Percentiles rank a stretch among this genome's conserved stretches.
Evolutionary conservation across 2,329 filamentous ascomycete genomes (phyloP).

Genomic region (Mycosphaerella sp.): DNA sequence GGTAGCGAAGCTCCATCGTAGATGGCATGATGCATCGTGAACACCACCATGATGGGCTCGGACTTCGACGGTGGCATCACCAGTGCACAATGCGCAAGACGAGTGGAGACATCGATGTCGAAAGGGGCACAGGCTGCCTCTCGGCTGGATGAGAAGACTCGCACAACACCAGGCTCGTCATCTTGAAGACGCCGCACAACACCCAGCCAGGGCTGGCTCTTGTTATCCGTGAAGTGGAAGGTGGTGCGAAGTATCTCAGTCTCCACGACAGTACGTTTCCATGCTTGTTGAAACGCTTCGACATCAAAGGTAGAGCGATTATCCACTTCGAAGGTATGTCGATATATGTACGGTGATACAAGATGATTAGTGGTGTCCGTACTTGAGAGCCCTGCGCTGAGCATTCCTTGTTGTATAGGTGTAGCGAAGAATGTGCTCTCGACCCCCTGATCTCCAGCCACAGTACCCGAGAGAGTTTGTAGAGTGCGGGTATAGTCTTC

Average conservation of each 20-base stretch:
- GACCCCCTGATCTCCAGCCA: not conserved
- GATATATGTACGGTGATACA: not conserved
- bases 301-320: not conserved
- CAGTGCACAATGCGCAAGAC: not conserved
- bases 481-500: not conserved
- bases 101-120: not conserved
- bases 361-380: not conserved
- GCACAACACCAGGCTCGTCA: not conserved
- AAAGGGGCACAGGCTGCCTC: not conserved
- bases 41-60: not conserved
- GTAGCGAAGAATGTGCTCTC: not conserved
- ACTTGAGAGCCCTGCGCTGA: not conserved
- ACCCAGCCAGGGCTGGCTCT: not conserved
- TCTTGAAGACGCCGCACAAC: not conserved
- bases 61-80: not conserved
- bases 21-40: constrained; percentile 7
- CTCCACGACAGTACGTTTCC: not conserved
- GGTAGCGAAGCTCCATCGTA: constrained; percentile 5
- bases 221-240: not conserved
- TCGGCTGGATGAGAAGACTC: not conserved
- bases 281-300: not conserved
- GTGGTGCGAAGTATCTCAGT: not conserved
- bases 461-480: not conserved
- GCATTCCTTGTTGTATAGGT: not conserved
- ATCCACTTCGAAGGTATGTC: not conserved